A percentile compares a stretch with the other conserved stretches of the same genome.
Conservation (phyloP, 176 grass and related monocot genomes). For the Paspalum notatum region DNA sequence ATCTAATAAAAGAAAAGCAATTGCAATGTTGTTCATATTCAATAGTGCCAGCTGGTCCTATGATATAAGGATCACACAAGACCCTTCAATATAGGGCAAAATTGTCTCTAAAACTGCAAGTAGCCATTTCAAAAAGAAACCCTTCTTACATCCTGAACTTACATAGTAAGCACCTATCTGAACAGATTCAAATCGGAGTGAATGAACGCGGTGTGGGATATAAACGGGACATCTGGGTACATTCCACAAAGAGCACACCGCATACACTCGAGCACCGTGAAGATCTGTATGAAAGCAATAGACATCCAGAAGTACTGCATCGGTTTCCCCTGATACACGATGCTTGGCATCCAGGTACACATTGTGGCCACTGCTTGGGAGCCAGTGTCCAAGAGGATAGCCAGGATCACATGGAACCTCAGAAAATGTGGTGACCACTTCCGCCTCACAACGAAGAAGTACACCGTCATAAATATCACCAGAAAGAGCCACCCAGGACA, state of each 20-base stretch:
- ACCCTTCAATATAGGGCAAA: conserved; percentile 22
- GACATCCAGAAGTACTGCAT: conserved; percentile 81
- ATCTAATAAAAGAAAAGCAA: not conserved
- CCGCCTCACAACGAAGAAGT: conserved; percentile 78
- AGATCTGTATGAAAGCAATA: conserved; percentile 71
- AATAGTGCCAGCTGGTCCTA: conserved; percentile 5
- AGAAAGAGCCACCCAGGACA: conserved; percentile 81
- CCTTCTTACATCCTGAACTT: not conserved
- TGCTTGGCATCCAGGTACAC: conserved; percentile 86
- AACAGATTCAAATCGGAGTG: conserved; percentile 89
- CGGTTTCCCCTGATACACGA: conserved; percentile 61
- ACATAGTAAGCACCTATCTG: conserved; percentile 43
- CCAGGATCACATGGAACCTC: conserved; percentile 89
- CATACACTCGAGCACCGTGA: conserved; percentile 87
- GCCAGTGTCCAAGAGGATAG: conserved; percentile 83
- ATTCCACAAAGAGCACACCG: conserved; percentile 71
- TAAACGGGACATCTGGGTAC: conserved; percentile 79
- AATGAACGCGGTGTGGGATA: conserved; percentile 81
- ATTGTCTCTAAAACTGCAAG: conserved; percentile 9
- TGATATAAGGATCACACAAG: conserved; percentile 11
- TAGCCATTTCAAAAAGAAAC: conserved; percentile 10
- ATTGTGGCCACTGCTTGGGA: conserved; percentile 74
- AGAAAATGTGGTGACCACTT: conserved; percentile 88
- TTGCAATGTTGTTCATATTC: not conserved
- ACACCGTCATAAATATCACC: conserved; percentile 68